phyloP scores from a whole-genome alignment of 352 stramenopile genomes.

The Globisporangium emineosum region DNA sequence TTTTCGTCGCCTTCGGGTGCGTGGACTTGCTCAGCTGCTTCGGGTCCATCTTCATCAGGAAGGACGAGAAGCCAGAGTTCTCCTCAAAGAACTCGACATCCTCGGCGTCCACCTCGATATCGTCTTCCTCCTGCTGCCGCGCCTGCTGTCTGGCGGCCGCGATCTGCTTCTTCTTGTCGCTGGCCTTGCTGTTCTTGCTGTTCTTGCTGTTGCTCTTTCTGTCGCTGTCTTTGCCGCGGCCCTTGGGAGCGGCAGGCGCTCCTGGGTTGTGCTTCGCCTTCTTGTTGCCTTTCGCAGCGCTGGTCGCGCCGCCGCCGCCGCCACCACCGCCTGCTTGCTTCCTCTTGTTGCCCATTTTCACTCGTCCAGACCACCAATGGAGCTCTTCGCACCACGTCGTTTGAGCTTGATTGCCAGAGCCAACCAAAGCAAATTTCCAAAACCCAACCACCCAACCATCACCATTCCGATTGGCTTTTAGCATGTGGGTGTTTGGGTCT shows the following conservation, averaged over 20 bases:
- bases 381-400: slow-evolving; percentile 13
- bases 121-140: slow-evolving; percentile 30
- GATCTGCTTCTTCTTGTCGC: slow-evolving; percentile 4
- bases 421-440: not conserved
- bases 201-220: slow-evolving; percentile 28
- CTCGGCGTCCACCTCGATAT: slow-evolving; percentile 69
- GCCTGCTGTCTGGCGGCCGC: slow-evolving; percentile 26
- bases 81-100: slow-evolving; percentile 79
- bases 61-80: slow-evolving; percentile 67
- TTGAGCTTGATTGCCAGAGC: slow-evolving; percentile 1
- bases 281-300: slow-evolving; percentile 40
- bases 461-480: not conserved
- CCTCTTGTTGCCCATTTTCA: slow-evolving; percentile 33
- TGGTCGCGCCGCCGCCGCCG: slow-evolving; percentile 14
- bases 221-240: slow-evolving; percentile 9
- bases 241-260: slow-evolving; percentile 4
- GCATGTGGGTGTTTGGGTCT: not conserved
- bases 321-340: slow-evolving; percentile 25
- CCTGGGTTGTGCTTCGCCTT: slow-evolving; percentile 20
- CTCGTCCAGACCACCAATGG: not conserved
- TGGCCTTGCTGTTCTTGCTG: slow-evolving; percentile 11
- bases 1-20: slow-evolving; percentile 32
- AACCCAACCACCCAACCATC: not conserved
- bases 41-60: slow-evolving; percentile 78
- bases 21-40: slow-evolving; percentile 54